Conservation (phyloP, 228 moss, liverwort and hornwort genomes). For the Sphagnum fallax region DNA sequence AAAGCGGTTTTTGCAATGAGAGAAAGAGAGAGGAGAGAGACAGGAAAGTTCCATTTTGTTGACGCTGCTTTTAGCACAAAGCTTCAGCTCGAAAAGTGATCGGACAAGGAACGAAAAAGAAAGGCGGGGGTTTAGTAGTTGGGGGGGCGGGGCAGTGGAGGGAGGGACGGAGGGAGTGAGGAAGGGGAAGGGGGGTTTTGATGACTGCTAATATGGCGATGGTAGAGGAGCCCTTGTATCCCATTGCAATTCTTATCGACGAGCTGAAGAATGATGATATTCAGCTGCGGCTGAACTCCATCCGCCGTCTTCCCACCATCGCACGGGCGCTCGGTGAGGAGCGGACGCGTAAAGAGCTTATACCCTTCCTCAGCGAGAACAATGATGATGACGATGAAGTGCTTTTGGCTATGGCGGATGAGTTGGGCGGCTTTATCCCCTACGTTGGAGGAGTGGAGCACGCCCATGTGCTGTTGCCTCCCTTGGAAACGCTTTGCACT, state of each 20-base stretch:
- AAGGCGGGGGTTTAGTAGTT: background rate
- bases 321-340: constrained; percentile 94
- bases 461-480: constrained; percentile 80
- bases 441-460: constrained; percentile 87
- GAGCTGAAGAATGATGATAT: constrained; percentile 99
- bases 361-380: constrained; percentile 88
- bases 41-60: no score
- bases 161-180: background rate
- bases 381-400: constrained; percentile 99
- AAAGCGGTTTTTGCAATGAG: no score
- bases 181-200: no score
- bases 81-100: no score
- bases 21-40: no score
- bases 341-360: constrained; percentile 95
- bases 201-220: constrained; percentile 54
- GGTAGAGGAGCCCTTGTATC: constrained; percentile 95
- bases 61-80: no score
- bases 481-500: constrained; percentile 74
- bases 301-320: constrained; percentile 89
- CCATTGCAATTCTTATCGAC: constrained; percentile 95
- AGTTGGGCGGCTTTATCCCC: constrained; percentile 84
- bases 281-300: constrained; percentile 95
- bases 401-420: constrained; percentile 95
- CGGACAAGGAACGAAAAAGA: no score
- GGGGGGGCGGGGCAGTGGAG: background rate